Evolutionary conservation across 306 rosid species (phyloP).

Genomic region (Clitoria ternatea): DNA sequence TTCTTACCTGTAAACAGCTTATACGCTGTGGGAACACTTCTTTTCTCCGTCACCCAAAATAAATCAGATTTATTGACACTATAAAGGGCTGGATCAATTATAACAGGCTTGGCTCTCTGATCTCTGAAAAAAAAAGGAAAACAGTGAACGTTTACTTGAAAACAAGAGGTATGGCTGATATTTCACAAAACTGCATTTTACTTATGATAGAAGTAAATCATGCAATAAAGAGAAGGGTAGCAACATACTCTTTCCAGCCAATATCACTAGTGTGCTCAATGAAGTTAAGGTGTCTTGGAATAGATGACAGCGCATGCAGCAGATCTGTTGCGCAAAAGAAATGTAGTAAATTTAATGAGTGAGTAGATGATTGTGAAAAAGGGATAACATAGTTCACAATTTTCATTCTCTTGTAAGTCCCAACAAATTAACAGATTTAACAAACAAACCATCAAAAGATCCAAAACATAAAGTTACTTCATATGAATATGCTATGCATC

Average conservation of each 20-base stretch:
- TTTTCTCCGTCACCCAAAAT: constrained; percentile 46
- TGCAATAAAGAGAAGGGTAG: not conserved
- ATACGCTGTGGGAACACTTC: constrained; percentile 59
- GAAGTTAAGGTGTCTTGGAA: constrained; percentile 49
- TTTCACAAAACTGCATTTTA: not conserved
- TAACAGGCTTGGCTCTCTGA: constrained; percentile 51
- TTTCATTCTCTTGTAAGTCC: not conserved
- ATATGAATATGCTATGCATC: not conserved
- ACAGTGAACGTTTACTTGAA: not conserved
- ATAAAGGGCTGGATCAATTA: constrained; percentile 51
- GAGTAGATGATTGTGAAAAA: not conserved
- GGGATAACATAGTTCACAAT: not conserved
- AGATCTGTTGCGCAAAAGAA: constrained; percentile 34
- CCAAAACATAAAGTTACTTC: not conserved
- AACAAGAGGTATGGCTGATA: not conserved
- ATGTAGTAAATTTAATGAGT: not conserved
- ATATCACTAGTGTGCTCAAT: constrained; percentile 69
- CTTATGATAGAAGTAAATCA: not conserved
- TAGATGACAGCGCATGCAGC: constrained; percentile 36
- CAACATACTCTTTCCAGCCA: constrained; percentile 81
- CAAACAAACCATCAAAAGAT: not conserved
- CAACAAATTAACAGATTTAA: not conserved
- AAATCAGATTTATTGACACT: constrained; percentile 45
- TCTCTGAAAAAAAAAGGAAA: constrained; percentile 32
- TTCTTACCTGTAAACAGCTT: constrained; percentile 81